Evolutionary conservation across 129 eudicot species (phyloP), one percentile per base, ranked within the genome.

Genomic region (Pittosporum tobira): DNA sequence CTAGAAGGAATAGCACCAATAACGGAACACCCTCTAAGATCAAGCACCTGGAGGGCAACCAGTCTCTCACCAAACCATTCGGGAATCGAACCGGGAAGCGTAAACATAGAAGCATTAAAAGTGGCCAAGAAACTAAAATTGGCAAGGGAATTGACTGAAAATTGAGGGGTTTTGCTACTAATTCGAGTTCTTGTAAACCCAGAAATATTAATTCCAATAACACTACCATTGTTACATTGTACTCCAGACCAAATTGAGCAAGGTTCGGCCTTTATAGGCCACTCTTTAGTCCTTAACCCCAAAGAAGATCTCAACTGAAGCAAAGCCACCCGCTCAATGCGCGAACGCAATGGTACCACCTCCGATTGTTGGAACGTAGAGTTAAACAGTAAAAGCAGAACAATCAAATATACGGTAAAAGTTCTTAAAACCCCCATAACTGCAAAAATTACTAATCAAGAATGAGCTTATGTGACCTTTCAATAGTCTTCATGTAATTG

Each of bases 191-290:
- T 73, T 47, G 53, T 70, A 68, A 89, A 80, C 64, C 95, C 87
- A 2, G 97, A 89, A 19, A 89, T 66, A 38, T 82, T 89, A 4
- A 85, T 75, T 58, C 75, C 86, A 54, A 65, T 51, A 58, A 89
- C 87, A n/a, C 73, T 67, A 19, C 94, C 90, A 79, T 84, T 72
- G 48, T 24, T 20, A 66, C 95, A 85, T 21, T 61, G 65, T 55
- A 84, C 48, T 47, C 96, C 96, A 2, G 40, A 70, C 93, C 97
- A 89, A 42, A 36, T 21, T 37, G 59, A 44, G 68, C 97, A 89
- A 27, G 95, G 97, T 61, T 89, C 81, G 13, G 74, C 49, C 73
- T 80, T 89, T 12, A 79, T 67, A 12, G 95, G 95, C 97, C 97
- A 89, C 0, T 89, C 82, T 54, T 59, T 77, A 15, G 80, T 68